Evolutionary conservation across 2,329 filamentous ascomycete species (phyloP).

Genomic region (Diaporthe sp.): DNA sequence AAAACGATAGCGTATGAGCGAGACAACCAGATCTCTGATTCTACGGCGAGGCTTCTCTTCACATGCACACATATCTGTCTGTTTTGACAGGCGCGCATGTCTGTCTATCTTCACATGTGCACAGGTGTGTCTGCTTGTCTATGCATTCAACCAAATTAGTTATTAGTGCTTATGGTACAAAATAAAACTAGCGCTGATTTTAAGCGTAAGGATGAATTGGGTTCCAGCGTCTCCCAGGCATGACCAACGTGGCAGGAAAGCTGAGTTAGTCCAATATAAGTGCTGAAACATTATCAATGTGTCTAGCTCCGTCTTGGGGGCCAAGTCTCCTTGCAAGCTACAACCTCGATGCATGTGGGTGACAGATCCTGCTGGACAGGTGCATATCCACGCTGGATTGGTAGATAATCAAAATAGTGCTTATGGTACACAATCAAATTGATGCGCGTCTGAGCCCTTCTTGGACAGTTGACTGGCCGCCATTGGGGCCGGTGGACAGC

Average conservation of each 20-base stretch:
- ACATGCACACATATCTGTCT: no score
- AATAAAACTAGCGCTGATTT: background rate
- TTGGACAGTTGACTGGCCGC: background rate
- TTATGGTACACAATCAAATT: background rate
- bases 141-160: background rate
- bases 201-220: slow-evolving; percentile 88
- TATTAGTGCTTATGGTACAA: background rate
- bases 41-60: background rate
- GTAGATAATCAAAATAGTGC: background rate
- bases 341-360: background rate
- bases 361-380: background rate
- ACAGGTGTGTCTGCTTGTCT: background rate
- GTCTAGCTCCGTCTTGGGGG: slow-evolving; percentile 87
- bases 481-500: background rate
- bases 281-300: slow-evolving; percentile 71
- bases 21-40: background rate
- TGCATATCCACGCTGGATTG: background rate
- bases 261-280: no score
- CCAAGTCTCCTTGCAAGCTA: background rate
- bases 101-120: background rate
- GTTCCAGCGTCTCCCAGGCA: slow-evolving; percentile 88
- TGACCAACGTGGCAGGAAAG: slow-evolving; percentile 70
- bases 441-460: background rate
- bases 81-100: background rate
- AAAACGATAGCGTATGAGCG: background rate